phyloP scores from a whole-genome alignment of 73 alveolate genomes.

The Paramecium pentaurelia region DNA sequence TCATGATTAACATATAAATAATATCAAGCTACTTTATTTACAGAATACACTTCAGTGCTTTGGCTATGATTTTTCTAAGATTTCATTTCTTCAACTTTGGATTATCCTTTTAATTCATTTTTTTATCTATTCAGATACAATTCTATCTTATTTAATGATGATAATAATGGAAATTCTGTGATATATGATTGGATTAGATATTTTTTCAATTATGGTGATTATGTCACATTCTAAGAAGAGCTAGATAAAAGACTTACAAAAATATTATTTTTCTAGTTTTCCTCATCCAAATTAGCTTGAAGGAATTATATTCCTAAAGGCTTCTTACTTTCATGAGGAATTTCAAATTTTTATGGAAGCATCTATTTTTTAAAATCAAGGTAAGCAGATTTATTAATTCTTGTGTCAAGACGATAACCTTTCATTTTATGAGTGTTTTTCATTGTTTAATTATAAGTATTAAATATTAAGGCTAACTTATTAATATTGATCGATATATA shows the following conservation, averaged over 20 bases:
- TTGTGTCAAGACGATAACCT: background rate
- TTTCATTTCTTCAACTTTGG: background rate
- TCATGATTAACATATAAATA: background rate
- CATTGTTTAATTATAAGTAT: background rate
- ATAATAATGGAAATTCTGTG: background rate
- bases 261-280: background rate
- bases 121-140: background rate
- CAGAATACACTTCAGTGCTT: background rate
- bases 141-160: background rate
- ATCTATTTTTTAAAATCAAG: constrained; percentile 8
- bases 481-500: background rate
- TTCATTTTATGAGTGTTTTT: background rate
- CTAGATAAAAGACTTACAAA: background rate
- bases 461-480: constrained; percentile 11
- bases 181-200: background rate
- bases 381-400: background rate
- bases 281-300: background rate
- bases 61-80: background rate
- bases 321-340: background rate
- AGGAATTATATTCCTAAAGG: background rate
- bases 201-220: constrained; percentile 4
- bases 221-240: background rate
- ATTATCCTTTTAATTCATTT: background rate
- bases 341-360: background rate
- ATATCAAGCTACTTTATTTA: background rate